Evolutionary conservation across 768 basidiomycete genomes (phyloP).

Genomic region (Pulveroboletus sp.): DNA sequence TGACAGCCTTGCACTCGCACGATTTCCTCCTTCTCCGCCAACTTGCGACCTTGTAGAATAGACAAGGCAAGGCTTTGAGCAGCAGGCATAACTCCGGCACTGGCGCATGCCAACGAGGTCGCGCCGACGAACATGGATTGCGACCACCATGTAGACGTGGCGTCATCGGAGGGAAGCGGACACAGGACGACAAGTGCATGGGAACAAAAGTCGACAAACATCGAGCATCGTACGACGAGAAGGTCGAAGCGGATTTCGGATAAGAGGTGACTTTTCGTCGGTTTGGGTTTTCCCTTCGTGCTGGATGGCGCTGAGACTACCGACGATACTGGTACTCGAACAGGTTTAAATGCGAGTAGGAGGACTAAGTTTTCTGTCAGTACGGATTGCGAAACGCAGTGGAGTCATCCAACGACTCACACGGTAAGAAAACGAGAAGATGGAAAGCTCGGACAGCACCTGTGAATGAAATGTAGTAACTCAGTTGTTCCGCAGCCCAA

Average conservation of each 20-base stretch:
- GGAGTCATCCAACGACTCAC: conserved; percentile 38
- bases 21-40: conserved; percentile 35
- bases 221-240: conserved; percentile 56
- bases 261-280: conserved; percentile 48
- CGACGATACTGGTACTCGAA: conserved; percentile 15
- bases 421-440: conserved; percentile 63
- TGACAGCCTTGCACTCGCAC: conserved; percentile 14
- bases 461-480: conserved; percentile 70
- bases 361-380: conserved; percentile 43
- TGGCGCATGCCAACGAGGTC: conserved; percentile 61
- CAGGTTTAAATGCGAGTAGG: conserved; percentile 56
- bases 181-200: conserved; percentile 57
- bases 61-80: conserved; percentile 72
- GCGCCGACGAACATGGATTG: conserved; percentile 52
- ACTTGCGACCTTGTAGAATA: conserved; percentile 40
- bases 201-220: conserved; percentile 64
- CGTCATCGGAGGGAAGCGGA: conserved; percentile 39
- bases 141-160: conserved; percentile 19
- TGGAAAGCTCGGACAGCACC: conserved; percentile 63
- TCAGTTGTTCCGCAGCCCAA: conserved; percentile 67
- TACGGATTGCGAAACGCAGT: conserved; percentile 31
- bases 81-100: conserved; percentile 65
- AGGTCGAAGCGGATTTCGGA: conserved; percentile 69
- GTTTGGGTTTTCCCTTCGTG: conserved; percentile 37
- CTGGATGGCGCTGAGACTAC: conserved; percentile 2